These are phyloP conservation scores for Candida tetrigidarum DNA, from an alignment of 1,139 yeast genomes.

Conservation along the genomic window DNA sequence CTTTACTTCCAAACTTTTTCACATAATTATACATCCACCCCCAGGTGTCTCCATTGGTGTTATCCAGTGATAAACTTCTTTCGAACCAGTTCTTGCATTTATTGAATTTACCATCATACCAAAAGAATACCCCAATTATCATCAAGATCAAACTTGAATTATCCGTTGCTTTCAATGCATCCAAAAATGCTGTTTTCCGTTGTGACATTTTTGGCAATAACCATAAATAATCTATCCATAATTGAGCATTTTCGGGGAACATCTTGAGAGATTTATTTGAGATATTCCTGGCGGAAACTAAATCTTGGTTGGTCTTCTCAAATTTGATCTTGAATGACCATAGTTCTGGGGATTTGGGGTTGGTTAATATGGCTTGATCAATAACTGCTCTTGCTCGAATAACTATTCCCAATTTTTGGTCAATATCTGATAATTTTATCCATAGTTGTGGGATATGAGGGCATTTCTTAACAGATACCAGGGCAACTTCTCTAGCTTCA, in stretches of 20 bases:
- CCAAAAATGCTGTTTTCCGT: constrained; percentile 67
- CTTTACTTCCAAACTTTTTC: constrained; percentile 25
- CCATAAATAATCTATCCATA: constrained; percentile 67
- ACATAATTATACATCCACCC: constrained; percentile 60
- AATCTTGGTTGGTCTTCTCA: constrained; percentile 57
- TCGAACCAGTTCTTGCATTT: constrained; percentile 81
- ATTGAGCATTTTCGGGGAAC: constrained; percentile 58
- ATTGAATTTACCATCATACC: constrained; percentile 64
- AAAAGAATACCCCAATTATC: constrained; percentile 70
- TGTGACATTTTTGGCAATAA: constrained; percentile 57
- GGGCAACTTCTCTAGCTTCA: constrained; percentile 52
- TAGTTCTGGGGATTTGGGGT: constrained; percentile 52
- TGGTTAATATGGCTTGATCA: constrained; percentile 65
- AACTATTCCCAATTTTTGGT: constrained; percentile 43
- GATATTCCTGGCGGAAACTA: constrained; percentile 56
- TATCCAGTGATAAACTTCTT: constrained; percentile 59
- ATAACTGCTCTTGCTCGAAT: constrained; percentile 74
- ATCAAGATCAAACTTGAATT: constrained; percentile 63
- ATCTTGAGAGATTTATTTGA: constrained; percentile 63
- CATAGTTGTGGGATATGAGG: constrained; percentile 55
- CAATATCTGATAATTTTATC: constrained; percentile 56
- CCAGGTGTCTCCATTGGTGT: constrained; percentile 77
- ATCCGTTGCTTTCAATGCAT: constrained; percentile 71
- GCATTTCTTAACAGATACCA: constrained; percentile 52
- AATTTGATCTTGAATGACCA: constrained; percentile 64